Evolutionary conservation across 2,329 filamentous ascomycete species (phyloP).

Genomic region (Thelonectria rubi): DNA sequence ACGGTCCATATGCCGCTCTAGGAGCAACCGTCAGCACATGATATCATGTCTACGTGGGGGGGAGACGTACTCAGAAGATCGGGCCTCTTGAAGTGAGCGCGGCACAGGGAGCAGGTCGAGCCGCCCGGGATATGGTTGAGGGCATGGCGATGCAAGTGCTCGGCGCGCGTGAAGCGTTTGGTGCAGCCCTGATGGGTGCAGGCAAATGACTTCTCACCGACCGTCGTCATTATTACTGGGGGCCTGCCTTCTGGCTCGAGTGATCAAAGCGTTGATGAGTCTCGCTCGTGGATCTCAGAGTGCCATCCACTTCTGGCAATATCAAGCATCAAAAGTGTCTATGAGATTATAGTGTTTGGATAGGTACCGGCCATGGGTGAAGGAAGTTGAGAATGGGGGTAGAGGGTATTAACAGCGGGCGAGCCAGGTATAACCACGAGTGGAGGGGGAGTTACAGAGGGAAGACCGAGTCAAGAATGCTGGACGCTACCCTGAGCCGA

Average conservation of each 20-base stretch:
- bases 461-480: not conserved
- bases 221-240: conserved; percentile 14
- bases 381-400: conserved; percentile 20
- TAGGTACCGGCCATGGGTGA: conserved; percentile 6
- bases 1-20: conserved; percentile 66
- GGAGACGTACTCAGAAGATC: conserved; percentile 54
- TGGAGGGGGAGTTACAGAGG: conserved; percentile 7
- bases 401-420: not conserved
- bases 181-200: conserved; percentile 58
- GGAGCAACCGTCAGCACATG: not conserved
- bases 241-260: conserved; percentile 8
- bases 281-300: conserved; percentile 7
- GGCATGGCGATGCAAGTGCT: conserved; percentile 66
- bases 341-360: conserved; percentile 11
- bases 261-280: conserved; percentile 12
- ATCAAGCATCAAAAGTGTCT: not conserved
- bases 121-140: conserved; percentile 64
- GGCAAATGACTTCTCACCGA: conserved; percentile 33
- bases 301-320: conserved; percentile 22
- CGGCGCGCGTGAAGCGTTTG: conserved; percentile 64
- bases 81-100: conserved; percentile 67
- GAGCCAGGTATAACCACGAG: not conserved
- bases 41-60: not conserved
- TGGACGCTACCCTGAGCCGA: not conserved
- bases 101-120: conserved; percentile 66